Conservation (phyloP, 139 green algal species). For the Volvox reticuliferus region DNA sequence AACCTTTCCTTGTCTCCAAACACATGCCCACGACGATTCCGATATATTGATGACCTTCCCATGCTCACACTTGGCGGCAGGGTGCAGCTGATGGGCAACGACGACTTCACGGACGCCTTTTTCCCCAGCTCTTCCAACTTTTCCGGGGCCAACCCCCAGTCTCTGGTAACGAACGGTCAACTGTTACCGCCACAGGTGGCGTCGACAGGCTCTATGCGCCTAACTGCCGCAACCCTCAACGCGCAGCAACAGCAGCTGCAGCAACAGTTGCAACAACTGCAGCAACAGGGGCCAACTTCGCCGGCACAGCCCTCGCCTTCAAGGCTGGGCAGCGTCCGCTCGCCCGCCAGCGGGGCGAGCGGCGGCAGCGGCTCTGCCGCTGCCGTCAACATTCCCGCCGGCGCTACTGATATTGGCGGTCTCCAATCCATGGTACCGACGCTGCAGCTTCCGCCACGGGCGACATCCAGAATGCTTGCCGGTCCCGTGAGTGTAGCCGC, state of each 20-base stretch:
- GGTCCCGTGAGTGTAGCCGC: not conserved
- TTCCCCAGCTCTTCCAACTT: constrained; percentile 1
- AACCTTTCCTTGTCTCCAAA: too few relatives aligned
- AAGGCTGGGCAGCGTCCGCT: not conserved
- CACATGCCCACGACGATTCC: too few relatives aligned
- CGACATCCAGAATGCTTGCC: not conserved
- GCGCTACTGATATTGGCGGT: not conserved
- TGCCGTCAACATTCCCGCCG: not conserved
- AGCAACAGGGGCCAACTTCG: not conserved
- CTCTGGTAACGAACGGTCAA: too few relatives aligned
- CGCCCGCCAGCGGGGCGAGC: not conserved
- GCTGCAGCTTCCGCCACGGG: not conserved
- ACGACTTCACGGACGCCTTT: not conserved
- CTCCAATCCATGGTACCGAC: not conserved
- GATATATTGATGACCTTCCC: too few relatives aligned
- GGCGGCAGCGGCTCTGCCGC: too few relatives aligned
- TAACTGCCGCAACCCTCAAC: not conserved
- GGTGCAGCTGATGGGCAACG: constrained; percentile 35
- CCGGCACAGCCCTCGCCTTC: not conserved
- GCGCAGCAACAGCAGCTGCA: constrained; percentile 2
- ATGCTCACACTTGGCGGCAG: not conserved
- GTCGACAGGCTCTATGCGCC: not conserved
- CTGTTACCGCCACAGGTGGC: not conserved
- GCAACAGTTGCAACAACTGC: not conserved
- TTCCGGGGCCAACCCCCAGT: not conserved